Evolutionary conservation across 495 filamentous ascomycete genomes (phyloP).

Genomic region (Trichocladium antarcticum): DNA sequence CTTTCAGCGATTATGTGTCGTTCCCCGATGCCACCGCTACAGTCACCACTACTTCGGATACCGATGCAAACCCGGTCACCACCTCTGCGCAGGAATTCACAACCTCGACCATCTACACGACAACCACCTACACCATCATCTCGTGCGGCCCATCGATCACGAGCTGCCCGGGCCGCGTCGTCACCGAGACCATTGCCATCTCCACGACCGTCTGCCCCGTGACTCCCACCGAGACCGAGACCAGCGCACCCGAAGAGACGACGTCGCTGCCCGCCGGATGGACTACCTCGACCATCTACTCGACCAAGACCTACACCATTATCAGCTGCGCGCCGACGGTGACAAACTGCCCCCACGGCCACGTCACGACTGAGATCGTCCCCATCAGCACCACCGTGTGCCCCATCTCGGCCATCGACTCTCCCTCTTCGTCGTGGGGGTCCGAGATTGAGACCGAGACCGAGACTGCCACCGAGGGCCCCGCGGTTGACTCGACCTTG

Average conservation of each 20-base stretch:
- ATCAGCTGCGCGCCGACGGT: constrained; percentile 46
- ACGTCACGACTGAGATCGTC: constrained; percentile 1
- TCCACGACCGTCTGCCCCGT: constrained; percentile 39
- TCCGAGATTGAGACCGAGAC: neutral
- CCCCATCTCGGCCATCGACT: constrained; percentile 18
- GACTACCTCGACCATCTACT: constrained; percentile 41
- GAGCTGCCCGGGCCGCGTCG: constrained; percentile 36
- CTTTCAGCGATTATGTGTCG: neutral
- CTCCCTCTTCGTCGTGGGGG: neutral
- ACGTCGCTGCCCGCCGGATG: constrained; percentile 14
- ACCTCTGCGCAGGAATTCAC: constrained; percentile 11
- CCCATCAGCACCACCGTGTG: constrained; percentile 29
- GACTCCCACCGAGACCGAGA: constrained; percentile 22
- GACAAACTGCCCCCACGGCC: constrained; percentile 42
- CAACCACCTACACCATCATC: constrained; percentile 45
- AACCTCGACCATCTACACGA: constrained; percentile 38
- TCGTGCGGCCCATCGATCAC: constrained; percentile 50
- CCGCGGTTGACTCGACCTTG: constrained; percentile 3
- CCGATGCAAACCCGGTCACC: neutral
- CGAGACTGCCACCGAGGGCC: neutral
- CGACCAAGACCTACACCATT: constrained; percentile 45
- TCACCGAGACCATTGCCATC: constrained; percentile 30
- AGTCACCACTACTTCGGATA: neutral
- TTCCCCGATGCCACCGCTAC: too few relatives aligned
- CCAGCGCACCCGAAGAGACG: constrained; percentile 2